phyloP scores from a whole-genome alignment of 2,329 filamentous ascomycete genomes.

The Aspergillus ustus region DNA sequence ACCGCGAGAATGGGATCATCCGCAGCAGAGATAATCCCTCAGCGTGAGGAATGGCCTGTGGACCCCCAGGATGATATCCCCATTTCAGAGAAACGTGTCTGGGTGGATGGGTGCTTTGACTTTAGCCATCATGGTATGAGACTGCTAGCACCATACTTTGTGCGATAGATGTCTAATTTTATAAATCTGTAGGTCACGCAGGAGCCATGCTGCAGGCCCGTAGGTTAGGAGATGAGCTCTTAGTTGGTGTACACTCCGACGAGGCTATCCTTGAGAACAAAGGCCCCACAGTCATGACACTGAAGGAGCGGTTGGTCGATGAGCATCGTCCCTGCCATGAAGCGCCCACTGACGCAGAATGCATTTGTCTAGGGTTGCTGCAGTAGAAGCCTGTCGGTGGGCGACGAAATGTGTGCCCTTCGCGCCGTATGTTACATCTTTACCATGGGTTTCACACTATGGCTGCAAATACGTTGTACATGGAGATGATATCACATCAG shows the following conservation, averaged over 20 bases:
- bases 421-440: conserved; percentile 91
- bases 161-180: conserved; percentile 3
- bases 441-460: conserved; percentile 93
- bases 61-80: conserved; percentile 64
- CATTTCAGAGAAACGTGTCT: conserved; percentile 74
- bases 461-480: conserved; percentile 96
- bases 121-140: conserved; percentile 90
- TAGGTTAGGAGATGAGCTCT: conserved; percentile 83
- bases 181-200: conserved; percentile 71
- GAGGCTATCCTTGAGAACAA: conserved; percentile 96
- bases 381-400: conserved; percentile 95
- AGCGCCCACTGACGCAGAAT: conserved; percentile 11
- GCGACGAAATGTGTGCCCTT: conserved; percentile 80
- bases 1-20: conserved; percentile 22
- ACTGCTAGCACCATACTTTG: background rate
- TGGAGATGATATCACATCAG: conserved; percentile 95
- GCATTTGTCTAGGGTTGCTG: conserved; percentile 66
- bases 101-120: conserved; percentile 99
- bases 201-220: conserved; percentile 96
- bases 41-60: conserved; percentile 65
- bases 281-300: conserved; percentile 94
- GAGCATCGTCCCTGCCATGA: background rate
- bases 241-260: conserved; percentile 93
- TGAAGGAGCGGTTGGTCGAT: conserved; percentile 73
- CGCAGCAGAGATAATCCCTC: conserved; percentile 51